Base-by-base conservation (phyloP, 192 early-diverging fungal species). In the Powellomyces hirtus region DNA sequence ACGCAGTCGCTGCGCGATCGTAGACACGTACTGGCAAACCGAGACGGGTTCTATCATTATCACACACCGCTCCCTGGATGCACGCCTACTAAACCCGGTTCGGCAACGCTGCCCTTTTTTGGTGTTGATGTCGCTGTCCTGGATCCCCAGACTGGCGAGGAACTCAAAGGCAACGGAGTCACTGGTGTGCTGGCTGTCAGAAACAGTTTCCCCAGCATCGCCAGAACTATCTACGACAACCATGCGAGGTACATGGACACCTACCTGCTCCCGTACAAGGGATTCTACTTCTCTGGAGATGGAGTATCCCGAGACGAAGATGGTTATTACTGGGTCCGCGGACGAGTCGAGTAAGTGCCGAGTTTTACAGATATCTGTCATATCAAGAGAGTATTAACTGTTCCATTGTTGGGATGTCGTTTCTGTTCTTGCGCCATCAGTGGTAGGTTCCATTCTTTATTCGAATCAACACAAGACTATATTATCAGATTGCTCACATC, bases 281-380 rank as follows among this genome's bases (percentile, higher is more conserved):
- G 92, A 34, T 93, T 88, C 82, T 98, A 98, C 84, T 98, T 97
- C 76, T 92, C 94, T 14, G 96, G 96, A 22, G 96, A 98, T 74
- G 96, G 96, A 62, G 94, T 89, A 49, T 87, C 85, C 46, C 81
- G 92, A 56, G 96, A 98, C 75, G 81, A 86, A 50, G 96, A 98
- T 74, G 94, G 94, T 42, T 98, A 95, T 84, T 90, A 90, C 80
- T 98, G 94, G 94, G 88, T 98, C 63, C 87, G 90, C 58, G 96
- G 96, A 45, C 89, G 96, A 64, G 92, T 94, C 45, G 83, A 84
- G 40, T 42, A n/a, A 42, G 40, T 42, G 11, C 40, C n/a, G 33
- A 44, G 34, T 27, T 1, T n/a, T n/a, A n/a, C n/a, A n/a, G n/a
- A n/a, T n/a, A n/a, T n/a, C n/a, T n/a, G n/a, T n/a, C n/a, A n/a